Conservation (phyloP, 352 stramenopile genomes). For the Achlya hypogyna region DNA sequence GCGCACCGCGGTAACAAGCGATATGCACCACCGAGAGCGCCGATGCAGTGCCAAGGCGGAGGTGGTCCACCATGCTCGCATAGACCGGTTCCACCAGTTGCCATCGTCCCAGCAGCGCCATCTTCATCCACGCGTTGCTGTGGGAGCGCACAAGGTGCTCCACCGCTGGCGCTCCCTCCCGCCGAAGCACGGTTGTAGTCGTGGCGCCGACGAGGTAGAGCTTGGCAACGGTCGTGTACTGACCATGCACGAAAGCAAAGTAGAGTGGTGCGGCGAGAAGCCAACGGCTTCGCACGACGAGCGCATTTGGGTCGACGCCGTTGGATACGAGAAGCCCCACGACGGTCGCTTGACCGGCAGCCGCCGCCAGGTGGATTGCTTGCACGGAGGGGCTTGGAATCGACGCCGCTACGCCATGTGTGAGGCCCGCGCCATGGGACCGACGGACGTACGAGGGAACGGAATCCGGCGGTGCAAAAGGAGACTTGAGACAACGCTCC, state of each 20-base stretch:
- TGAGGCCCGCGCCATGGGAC: neutral
- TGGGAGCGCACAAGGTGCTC: neutral
- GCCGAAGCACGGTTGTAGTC: neutral
- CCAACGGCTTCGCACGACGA: neutral
- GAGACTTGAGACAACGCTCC: neutral
- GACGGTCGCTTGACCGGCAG: conserved; percentile 6
- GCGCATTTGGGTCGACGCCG: conserved; percentile 7
- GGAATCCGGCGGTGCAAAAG: neutral
- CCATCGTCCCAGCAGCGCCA: neutral
- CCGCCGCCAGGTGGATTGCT: conserved; percentile 13
- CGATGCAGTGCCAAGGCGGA: neutral
- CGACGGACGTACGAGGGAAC: conserved; percentile 3
- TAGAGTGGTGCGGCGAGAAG: neutral
- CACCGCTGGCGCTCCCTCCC: too few relatives aligned
- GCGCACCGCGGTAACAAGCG: neutral
- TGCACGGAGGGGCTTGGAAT: neutral
- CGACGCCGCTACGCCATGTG: neutral
- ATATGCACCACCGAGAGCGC: neutral
- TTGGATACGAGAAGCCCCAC: neutral
- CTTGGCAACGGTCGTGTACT: conserved; percentile 8
- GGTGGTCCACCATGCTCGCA: conserved; percentile 14
- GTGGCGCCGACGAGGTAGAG: conserved; percentile 5
- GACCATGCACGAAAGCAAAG: conserved; percentile 6
- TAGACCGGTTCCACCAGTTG: neutral
- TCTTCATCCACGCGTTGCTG: conserved; percentile 12